These are phyloP conservation scores for Picochlorum costavermella DNA, from an alignment of 139 green algal species.

Conservation along the genomic window DNA sequence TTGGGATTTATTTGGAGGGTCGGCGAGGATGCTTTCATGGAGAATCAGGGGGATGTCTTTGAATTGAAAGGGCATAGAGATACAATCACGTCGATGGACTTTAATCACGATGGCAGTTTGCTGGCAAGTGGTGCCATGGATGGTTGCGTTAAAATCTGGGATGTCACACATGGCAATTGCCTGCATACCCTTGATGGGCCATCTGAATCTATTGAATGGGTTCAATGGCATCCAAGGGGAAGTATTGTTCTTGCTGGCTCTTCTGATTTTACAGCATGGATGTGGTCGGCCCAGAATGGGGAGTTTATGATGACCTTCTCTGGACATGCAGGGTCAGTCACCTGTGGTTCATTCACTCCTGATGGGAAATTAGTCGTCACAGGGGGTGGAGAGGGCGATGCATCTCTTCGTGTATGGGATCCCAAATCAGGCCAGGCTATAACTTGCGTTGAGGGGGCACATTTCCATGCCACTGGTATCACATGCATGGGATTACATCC, in stretches of 20 bases:
- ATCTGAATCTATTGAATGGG: conserved; percentile 72
- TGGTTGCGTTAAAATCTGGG: conserved; percentile 65
- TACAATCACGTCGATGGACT: conserved; percentile 62
- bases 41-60: conserved; percentile 36
- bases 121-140: conserved; percentile 84
- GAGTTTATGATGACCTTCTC: conserved; percentile 85
- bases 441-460: conserved; percentile 30
- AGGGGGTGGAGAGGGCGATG: conserved; percentile 70
- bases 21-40: conserved; percentile 55
- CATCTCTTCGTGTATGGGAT: conserved; percentile 71
- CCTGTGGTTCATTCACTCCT: conserved; percentile 75
- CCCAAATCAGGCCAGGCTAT: conserved; percentile 70
- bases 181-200: conserved; percentile 68
- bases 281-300: conserved; percentile 84
- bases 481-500: conserved; percentile 55
- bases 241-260: conserved; percentile 81
- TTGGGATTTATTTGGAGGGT: conserved; percentile 63
- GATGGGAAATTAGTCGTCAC: conserved; percentile 81
- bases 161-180: conserved; percentile 32
- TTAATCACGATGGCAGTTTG: conserved; percentile 58
- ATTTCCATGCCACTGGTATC: conserved; percentile 45
- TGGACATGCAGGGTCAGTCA: conserved; percentile 74
- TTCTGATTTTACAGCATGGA: conserved; percentile 90
- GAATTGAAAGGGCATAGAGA: conserved; percentile 78
- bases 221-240: conserved; percentile 87